Evolutionary conservation across 1,284 basidiomycete species (phyloP).

Genomic region (Coniferiporia weirii): DNA sequence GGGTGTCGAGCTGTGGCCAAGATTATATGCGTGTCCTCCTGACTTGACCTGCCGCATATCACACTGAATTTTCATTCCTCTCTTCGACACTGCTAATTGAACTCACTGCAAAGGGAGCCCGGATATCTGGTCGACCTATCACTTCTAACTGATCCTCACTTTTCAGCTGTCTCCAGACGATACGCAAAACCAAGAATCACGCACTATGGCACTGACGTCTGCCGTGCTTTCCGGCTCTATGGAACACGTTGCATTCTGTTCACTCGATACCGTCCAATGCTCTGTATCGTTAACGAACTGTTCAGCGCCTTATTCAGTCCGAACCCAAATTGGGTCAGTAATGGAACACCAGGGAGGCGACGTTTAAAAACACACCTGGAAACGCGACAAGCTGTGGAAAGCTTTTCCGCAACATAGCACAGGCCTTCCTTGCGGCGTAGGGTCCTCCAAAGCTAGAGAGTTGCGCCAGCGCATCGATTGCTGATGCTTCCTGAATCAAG

Average conservation of each 20-base stretch:
- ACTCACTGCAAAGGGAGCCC: conserved; percentile 18
- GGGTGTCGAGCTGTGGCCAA: conserved; percentile 23
- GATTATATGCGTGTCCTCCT: conserved; percentile 24
- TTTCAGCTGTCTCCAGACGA: background rate
- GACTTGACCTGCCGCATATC: conserved; percentile 19
- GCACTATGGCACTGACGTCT: conserved; percentile 14
- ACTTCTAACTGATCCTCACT: conserved; percentile 1
- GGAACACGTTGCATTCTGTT: conserved; percentile 16
- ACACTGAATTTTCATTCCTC: background rate
- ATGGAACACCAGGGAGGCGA: background rate
- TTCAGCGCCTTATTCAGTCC: conserved; percentile 6
- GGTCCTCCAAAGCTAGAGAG: background rate
- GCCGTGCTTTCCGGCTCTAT: conserved; percentile 10
- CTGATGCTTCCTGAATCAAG: background rate
- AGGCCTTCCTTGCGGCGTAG: conserved; percentile 5
- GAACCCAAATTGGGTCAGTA: background rate
- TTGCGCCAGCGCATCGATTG: background rate
- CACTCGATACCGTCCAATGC: conserved; percentile 11
- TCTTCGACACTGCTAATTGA: background rate
- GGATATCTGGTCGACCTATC: conserved; percentile 11
- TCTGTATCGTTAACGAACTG: conserved; percentile 14
- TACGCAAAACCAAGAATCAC: background rate
- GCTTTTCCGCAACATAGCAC: conserved; percentile 3
- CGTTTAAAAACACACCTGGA: conserved; percentile 3
- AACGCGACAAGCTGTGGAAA: conserved; percentile 15